phyloP scores from a whole-genome alignment of 2,329 filamentous ascomycete species.

The Penicillium sp. region DNA sequence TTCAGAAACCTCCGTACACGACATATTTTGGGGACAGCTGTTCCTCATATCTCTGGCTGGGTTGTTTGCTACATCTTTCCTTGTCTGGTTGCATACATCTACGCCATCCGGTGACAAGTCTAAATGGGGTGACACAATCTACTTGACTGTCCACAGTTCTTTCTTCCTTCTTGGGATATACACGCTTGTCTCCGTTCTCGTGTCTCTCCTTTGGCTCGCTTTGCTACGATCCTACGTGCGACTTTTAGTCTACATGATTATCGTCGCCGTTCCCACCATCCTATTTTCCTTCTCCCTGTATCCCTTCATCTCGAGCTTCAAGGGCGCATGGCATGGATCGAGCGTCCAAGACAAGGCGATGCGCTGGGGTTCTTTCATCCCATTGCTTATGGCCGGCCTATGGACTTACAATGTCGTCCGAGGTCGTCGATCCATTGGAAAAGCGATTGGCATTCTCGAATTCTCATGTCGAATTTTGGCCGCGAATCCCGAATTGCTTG shows the following conservation, averaged over 20 bases:
- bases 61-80: conserved; percentile 81
- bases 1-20: conserved; percentile 73
- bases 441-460: conserved; percentile 84
- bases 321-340: conserved; percentile 69
- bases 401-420: conserved; percentile 84
- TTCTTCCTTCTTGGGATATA: conserved; percentile 88
- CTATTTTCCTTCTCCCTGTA: conserved; percentile 89
- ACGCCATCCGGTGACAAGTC: conserved; percentile 65
- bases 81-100: conserved; percentile 87
- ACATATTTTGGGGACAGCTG: conserved; percentile 87
- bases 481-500: conserved; percentile 76
- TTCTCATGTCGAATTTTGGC: conserved; percentile 86
- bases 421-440: conserved; percentile 75
- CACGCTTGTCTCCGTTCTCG: conserved; percentile 82
- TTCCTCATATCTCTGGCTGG: conserved; percentile 82
- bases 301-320: conserved; percentile 84
- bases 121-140: conserved; percentile 83
- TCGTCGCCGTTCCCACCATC: conserved; percentile 81
- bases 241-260: conserved; percentile 74
- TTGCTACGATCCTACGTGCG: conserved; percentile 83
- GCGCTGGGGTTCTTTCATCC: conserved; percentile 80
- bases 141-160: conserved; percentile 80
- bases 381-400: conserved; percentile 67
- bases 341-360: conserved; percentile 84
- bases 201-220: conserved; percentile 88